Evolutionary conservation across 2,329 filamentous ascomycete species (phyloP), one percentile per base, ranked within the genome.

Genomic region (Rutstroemia sp.): DNA sequence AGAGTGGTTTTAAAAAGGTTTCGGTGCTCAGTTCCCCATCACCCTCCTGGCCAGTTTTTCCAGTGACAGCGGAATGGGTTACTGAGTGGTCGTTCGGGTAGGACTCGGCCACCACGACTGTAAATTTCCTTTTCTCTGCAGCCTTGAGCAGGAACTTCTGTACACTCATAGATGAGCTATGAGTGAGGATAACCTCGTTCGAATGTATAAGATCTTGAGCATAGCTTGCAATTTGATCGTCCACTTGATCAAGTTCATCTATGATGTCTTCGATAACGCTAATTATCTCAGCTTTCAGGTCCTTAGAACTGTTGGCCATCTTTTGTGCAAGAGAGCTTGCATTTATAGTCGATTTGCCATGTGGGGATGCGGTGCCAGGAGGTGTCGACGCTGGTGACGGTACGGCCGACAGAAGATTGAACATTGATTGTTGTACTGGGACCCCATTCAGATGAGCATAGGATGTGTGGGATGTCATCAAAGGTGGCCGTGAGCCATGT

Each of bases 201-300:
- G 90, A 88, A 69, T 95, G 90, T 62, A 99, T 95, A 71, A 96
- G 89, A 49, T 95, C 89, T 61, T 95, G 87, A 2, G 92, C 89
- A 62, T 91, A 88, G 21, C 85, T 83, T 2, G 92, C 89, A 65
- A 99, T 95, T 72, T 96, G 91, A 67, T 95, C 90, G 69, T 96
- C 94, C 7, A 91, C 91, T 69, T 92, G 88, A 62, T 88, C 87
- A 56, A 99, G 85, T 73, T 99, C 94, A 68, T 99, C 94, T 71
- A 95, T 88, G 59, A 99, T 91, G 71, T 99, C 94, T 66, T 90
- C 86, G 66, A 99, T 96, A 44, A 92, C 94, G 65, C 94, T 89
- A 62, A 96, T 86, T 25, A 97, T 87, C 72, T 97, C 94, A 14
- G 90, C 90, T 59, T 91, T 88, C 58, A 97, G 77, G 61, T 95